Evolutionary conservation across 768 basidiomycete species (phyloP).

Genomic region (Boletus coccyginus): DNA sequence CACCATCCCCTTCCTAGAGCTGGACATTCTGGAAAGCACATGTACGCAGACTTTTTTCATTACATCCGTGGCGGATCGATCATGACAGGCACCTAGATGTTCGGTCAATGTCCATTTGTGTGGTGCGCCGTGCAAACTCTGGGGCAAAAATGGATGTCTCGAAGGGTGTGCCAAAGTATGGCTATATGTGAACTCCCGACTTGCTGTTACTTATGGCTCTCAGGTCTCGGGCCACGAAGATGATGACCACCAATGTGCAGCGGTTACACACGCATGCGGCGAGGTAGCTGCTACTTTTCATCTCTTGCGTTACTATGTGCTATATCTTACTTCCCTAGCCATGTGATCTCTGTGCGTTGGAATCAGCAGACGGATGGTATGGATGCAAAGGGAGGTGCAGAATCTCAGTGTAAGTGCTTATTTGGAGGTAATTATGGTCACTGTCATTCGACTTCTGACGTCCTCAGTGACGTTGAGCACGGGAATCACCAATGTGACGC

Average conservation of each 20-base stretch:
- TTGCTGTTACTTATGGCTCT: background rate
- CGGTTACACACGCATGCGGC: constrained; percentile 51
- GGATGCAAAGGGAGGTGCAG: constrained; percentile 44
- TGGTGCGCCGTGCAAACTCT: constrained; percentile 47
- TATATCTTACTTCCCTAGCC: constrained; percentile 31
- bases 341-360: constrained; percentile 37
- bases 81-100: constrained; percentile 39
- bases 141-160: constrained; percentile 49
- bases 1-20: constrained; percentile 36
- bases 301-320: background rate
- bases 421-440: background rate
- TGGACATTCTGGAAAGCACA: constrained; percentile 52
- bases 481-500: constrained; percentile 47
- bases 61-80: background rate
- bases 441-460: background rate
- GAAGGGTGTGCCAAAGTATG: constrained; percentile 50
- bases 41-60: constrained; percentile 38
- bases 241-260: constrained; percentile 52
- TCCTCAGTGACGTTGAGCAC: constrained; percentile 45
- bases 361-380: constrained; percentile 27
- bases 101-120: constrained; percentile 51
- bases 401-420: constrained; percentile 37
- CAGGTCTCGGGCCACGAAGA: constrained; percentile 48
- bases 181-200: background rate
- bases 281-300: constrained; percentile 35